Evolutionary conservation across 139 green algal genomes (phyloP).

Genomic region (Microglena sp.): DNA sequence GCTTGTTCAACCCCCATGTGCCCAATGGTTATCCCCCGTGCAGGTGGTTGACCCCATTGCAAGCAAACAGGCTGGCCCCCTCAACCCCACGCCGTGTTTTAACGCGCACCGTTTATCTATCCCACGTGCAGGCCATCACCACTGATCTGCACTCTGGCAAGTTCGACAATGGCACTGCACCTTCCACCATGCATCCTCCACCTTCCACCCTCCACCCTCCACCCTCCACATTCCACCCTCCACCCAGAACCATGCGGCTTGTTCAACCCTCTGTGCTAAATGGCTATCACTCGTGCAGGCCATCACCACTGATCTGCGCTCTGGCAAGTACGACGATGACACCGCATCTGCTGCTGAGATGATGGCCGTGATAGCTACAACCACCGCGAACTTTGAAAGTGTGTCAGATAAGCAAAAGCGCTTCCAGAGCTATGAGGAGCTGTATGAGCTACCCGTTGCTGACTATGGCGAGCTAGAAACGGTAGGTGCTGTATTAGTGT

Average conservation of each 20-base stretch:
- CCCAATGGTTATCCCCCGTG: no score
- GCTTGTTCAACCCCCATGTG: no score
- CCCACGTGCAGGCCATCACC: constrained; percentile 21
- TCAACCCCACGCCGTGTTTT: no score
- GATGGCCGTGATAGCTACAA: constrained; percentile 9
- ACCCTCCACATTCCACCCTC: no score
- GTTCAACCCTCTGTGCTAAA: no score
- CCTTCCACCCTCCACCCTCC: no score
- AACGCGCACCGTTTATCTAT: not conserved
- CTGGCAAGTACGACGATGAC: constrained; percentile 28
- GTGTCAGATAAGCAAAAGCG: constrained; percentile 13
- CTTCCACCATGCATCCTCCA: not conserved
- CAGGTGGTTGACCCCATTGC: no score
- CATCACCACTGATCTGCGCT: constrained; percentile 29
- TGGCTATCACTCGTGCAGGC: no score
- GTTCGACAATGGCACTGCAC: constrained; percentile 19
- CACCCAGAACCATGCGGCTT: no score
- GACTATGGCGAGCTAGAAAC: constrained; percentile 18
- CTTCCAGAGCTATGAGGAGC: constrained; percentile 33
- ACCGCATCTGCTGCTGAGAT: constrained; percentile 3
- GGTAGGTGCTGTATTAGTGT: no score
- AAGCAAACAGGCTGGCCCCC: no score
- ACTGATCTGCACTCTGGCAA: constrained; percentile 25
- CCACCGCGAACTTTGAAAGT: constrained; percentile 3
- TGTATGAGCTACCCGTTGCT: constrained; percentile 17